Base-by-base conservation (phyloP, 2,329 filamentous ascomycete species). In the Podosphaera leucotricha region DNA sequence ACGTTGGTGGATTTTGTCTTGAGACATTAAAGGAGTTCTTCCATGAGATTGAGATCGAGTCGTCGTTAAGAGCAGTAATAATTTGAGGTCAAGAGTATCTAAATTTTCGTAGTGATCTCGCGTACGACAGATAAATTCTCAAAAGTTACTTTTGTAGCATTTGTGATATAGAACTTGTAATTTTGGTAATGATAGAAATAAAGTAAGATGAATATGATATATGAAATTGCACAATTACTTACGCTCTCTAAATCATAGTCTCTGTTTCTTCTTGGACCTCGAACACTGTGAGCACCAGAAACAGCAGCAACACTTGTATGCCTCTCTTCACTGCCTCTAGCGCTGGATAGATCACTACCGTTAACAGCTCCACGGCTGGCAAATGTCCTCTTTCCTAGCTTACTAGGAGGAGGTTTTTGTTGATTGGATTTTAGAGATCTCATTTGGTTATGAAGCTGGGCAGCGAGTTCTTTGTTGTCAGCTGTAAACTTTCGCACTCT, bases 401-500 rank as follows among this genome's bases (percentile, higher is more conserved):
- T 47, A 57, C 64, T 56, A 59, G 66, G 61, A 49, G 56, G 41
- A 2, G 45, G 40, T 46, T 57, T 52, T 49, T 59, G 45, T 57
- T 61, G 43, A n/a, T n/a, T 41, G 16, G 10, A 15, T 41, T 41
- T 41, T 59, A 63, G 52, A 59, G 61, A 44, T 47, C 56, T 76
- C 62, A 75, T 68, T 60, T 84, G 77, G 46, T 75, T 71, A 53
- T 76, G 70, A 24, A 86, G 67, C 60, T 80, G 77, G 45, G 68
- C 67, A 19, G 87, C 85, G 33, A 98, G 71, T 58, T 92, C 84
- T 57, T 83, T 82, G 64, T 95, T 94, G 63, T 95, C 90, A 46
- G 92, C 84, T 43, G 78, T 93, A 59, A 87, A 80, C 64, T 94
- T 94, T 57, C 86, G 79, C 48, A 98, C 78, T 52, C 90, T 82